Conservation (phyloP, 2,329 filamentous ascomycete genomes). For the Verticillium nonalfalfae region DNA sequence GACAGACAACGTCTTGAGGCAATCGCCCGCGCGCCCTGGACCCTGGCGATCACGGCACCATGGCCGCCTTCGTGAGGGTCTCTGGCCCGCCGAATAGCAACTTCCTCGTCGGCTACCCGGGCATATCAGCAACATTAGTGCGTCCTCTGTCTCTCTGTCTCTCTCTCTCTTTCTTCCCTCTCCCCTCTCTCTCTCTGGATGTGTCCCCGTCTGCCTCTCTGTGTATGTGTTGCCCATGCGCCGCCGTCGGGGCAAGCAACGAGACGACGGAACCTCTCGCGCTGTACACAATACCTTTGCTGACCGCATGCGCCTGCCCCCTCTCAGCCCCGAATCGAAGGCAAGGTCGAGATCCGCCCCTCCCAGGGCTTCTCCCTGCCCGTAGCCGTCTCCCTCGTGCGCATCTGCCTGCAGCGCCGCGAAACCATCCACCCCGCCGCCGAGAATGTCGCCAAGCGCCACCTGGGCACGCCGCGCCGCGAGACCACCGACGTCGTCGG, state of each 20-base stretch:
- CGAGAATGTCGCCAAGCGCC: conserved; percentile 88
- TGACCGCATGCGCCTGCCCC: conserved; percentile 1
- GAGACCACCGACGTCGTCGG: conserved; percentile 91
- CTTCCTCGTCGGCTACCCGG: conserved; percentile 94
- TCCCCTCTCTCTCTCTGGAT: not conserved
- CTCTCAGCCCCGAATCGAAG: conserved; percentile 84
- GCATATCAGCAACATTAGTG: conserved; percentile 95
- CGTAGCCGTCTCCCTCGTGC: conserved; percentile 85
- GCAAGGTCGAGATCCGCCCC: conserved; percentile 93
- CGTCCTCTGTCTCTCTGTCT: conserved; percentile 29
- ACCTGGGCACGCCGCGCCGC: conserved; percentile 81
- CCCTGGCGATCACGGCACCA: conserved; percentile 18
- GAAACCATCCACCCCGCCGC: conserved; percentile 96
- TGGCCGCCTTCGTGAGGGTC: conserved; percentile 86
- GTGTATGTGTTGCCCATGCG: not conserved
- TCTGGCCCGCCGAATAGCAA: conserved; percentile 95
- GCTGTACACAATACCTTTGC: not conserved
- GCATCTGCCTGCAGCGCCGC: conserved; percentile 86
- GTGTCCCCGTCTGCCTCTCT: conserved; percentile 3
- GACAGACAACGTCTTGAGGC: not conserved
- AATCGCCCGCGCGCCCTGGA: not conserved
- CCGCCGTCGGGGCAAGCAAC: not conserved
- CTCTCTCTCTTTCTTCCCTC: conserved; percentile 1
- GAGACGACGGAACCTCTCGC: not conserved
- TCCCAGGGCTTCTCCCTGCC: conserved; percentile 79